phyloP scores from a whole-genome alignment of 2,329 filamentous ascomycete genomes.

The Alternaria hordeiaustralica region DNA sequence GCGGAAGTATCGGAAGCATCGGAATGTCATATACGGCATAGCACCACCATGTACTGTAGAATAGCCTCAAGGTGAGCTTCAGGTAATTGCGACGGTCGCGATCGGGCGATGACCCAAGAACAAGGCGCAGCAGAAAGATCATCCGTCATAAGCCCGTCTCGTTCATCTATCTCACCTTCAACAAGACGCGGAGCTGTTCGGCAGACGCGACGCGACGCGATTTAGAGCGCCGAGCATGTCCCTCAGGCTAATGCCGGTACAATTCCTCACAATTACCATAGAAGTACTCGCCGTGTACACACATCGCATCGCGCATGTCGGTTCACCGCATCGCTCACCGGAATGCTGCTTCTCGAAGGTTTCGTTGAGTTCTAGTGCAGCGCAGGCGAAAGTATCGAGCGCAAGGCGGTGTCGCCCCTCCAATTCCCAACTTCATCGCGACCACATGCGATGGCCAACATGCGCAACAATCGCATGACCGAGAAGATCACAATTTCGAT shows the following conservation, averaged over 20 bases:
- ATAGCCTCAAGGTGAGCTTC: not conserved
- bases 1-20: not conserved
- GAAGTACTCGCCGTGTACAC: not conserved
- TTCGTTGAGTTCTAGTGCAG: not conserved
- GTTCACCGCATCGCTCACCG: not conserved
- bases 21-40: not conserved
- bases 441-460: too few relatives aligned
- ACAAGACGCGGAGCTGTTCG: not conserved
- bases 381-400: not conserved
- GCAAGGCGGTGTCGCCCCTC: not conserved
- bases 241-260: not conserved
- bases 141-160: not conserved
- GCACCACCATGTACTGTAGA: not conserved
- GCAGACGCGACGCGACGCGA: not conserved
- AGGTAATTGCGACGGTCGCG: not conserved
- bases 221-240: not conserved
- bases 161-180: not conserved
- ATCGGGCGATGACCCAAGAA: not conserved
- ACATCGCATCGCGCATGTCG: not conserved
- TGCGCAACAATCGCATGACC: too few relatives aligned
- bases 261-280: not conserved
- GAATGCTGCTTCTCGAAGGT: not conserved
- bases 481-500: too few relatives aligned
- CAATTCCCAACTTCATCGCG: too few relatives aligned
- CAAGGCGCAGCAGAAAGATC: not conserved